phyloP scores from a whole-genome alignment of 208 protist genomes.

The Wallacemonas rigidus region DNA sequence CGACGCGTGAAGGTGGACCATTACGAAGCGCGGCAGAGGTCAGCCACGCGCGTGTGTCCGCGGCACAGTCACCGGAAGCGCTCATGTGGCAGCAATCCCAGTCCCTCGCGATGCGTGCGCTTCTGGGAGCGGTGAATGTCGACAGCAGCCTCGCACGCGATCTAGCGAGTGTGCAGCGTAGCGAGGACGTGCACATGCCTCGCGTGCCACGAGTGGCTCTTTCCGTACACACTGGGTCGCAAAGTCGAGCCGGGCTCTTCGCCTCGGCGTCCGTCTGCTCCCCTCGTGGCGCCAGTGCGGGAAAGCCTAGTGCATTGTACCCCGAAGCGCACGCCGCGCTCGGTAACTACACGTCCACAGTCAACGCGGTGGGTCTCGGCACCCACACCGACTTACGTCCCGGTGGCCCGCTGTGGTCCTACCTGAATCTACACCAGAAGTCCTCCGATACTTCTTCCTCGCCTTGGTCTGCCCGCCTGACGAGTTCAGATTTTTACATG shows the following conservation, averaged over 20 bases:
- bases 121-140: constrained; percentile 26
- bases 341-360: background rate
- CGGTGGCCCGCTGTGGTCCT: constrained; percentile 2
- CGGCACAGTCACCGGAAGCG: background rate
- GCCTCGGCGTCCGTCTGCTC: no score
- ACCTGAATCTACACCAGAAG: background rate
- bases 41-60: background rate
- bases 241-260: background rate
- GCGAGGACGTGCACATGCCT: constrained; percentile 12
- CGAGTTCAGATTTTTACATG: no score
- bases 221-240: background rate
- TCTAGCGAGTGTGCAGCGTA: background rate
- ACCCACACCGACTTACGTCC: constrained; percentile 1
- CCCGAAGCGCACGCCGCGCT: background rate
- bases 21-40: background rate
- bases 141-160: constrained; percentile 14
- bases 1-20: background rate
- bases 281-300: no score
- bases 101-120: constrained; percentile 8
- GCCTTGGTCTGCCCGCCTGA: no score
- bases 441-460: no score
- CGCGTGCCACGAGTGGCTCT: background rate
- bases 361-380: background rate
- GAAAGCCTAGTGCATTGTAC: background rate
- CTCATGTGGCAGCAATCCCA: background rate